Conservation (phyloP, 2,329 filamentous ascomycete species). For the Amylocarpus encephaloides region DNA sequence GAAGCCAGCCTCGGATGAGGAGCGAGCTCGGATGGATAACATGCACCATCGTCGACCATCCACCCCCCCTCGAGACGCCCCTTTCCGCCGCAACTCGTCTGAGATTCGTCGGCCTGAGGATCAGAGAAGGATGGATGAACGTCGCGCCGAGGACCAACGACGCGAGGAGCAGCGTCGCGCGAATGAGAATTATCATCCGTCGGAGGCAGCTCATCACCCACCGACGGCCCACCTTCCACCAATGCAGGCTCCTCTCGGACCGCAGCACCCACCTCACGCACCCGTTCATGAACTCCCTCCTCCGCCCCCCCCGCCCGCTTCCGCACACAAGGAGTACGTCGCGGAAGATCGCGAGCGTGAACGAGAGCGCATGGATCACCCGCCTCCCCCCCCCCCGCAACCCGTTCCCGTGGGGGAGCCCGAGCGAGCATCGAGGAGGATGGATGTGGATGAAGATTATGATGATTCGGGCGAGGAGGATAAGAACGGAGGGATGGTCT, state of each 20-base stretch:
- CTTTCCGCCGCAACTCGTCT: slow-evolving; percentile 72
- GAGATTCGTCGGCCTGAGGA: slow-evolving; percentile 64
- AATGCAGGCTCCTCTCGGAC: slow-evolving; percentile 53
- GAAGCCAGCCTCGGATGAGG: slow-evolving; percentile 86
- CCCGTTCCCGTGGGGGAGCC: slow-evolving; percentile 62
- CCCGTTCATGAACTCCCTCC: slow-evolving; percentile 39
- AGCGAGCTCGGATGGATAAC: slow-evolving; percentile 78
- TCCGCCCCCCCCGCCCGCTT: slow-evolving; percentile 37
- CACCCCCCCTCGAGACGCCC: slow-evolving; percentile 58
- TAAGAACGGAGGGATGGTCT: slow-evolving; percentile 50
- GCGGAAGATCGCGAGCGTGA: slow-evolving; percentile 46
- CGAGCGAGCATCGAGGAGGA: slow-evolving; percentile 77
- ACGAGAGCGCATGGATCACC: slow-evolving; percentile 33
- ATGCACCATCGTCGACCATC: slow-evolving; percentile 71
- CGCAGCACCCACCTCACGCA: slow-evolving; percentile 32
- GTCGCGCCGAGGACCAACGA: slow-evolving; percentile 53
- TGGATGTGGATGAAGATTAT: slow-evolving; percentile 97
- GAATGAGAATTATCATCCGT: slow-evolving; percentile 81
- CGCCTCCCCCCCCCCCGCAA: slow-evolving; percentile 34
- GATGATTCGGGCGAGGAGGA: slow-evolving; percentile 91
- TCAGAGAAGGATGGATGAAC: slow-evolving; percentile 37
- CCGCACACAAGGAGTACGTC: slow-evolving; percentile 43
- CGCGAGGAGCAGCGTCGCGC: slow-evolving; percentile 64
- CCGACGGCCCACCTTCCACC: slow-evolving; percentile 49
- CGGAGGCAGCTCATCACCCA: slow-evolving; percentile 84